A percentile compares a stretch with the other conserved stretches of the same genome.
These are phyloP conservation scores for Euphorbia pulcherrima DNA, from an alignment of 345 rosid species.

Conservation along the genomic window DNA sequence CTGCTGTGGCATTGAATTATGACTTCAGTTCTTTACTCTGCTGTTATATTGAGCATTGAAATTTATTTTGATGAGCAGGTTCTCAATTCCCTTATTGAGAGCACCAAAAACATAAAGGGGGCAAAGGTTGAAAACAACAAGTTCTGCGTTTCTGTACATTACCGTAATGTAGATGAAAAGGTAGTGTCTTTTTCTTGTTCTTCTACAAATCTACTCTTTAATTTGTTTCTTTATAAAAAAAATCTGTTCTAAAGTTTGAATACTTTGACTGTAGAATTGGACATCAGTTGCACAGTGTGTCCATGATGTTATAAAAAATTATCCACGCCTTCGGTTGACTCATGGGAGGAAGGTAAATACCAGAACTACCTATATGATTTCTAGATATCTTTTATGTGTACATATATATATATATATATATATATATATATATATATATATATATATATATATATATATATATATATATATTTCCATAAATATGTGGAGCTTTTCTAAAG, in stretches of 20 bases:
- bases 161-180: constrained; percentile 81
- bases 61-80: constrained; percentile 45
- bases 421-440: no score
- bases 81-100: constrained; percentile 50
- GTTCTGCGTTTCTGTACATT: constrained; percentile 92
- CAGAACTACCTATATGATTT: neutral
- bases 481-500: constrained; percentile 3
- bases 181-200: constrained; percentile 25
- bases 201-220: neutral
- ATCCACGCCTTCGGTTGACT: constrained; percentile 56
- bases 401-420: no score
- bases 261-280: constrained; percentile 22
- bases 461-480: no score
- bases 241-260: neutral
- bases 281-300: constrained; percentile 50
- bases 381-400: neutral
- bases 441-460: no score
- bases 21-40: neutral
- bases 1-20: neutral
- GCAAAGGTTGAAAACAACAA: constrained; percentile 79
- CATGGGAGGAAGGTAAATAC: constrained; percentile 69
- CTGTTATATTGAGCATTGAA: constrained; percentile 3
- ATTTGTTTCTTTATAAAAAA: neutral
- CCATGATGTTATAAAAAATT: constrained; percentile 42
- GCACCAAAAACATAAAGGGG: constrained; percentile 62